phyloP scores from a whole-genome alignment of 805 yeast genomes.

The Saccharomycopsis sp. region DNA sequence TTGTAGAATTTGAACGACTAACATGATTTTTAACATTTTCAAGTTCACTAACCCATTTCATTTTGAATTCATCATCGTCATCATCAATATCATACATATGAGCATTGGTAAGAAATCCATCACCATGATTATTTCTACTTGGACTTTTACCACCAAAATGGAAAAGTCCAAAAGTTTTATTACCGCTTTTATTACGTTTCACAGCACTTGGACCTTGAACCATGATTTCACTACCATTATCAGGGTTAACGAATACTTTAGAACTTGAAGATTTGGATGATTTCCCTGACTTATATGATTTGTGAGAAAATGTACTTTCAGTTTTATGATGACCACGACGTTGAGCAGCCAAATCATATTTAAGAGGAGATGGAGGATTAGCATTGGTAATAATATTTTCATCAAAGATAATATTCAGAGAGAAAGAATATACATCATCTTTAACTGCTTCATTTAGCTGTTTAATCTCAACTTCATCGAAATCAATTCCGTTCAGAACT shows the following conservation, averaged over 20 bases:
- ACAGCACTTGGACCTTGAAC: constrained; percentile 9
- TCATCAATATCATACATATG: background rate
- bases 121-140: background rate
- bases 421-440: constrained; percentile 13
- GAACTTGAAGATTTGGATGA: constrained; percentile 8
- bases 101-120: constrained; percentile 3
- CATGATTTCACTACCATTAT: constrained; percentile 17
- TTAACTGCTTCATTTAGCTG: no score
- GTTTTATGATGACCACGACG: constrained; percentile 12
- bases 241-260: constrained; percentile 14
- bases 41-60: constrained; percentile 11
- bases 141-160: constrained; percentile 5
- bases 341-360: constrained; percentile 4
- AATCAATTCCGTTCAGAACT: background rate
- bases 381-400: constrained; percentile 18
- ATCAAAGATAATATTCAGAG: constrained; percentile 13
- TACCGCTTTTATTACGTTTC: constrained; percentile 7
- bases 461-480: no score
- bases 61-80: constrained; percentile 1
- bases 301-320: constrained; percentile 8
- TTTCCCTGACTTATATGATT: constrained; percentile 5
- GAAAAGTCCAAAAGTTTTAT: constrained; percentile 3
- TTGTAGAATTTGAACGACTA: background rate
- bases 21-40: constrained; percentile 1
- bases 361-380: constrained; percentile 15